Conservation (phyloP, 2,329 filamentous ascomycete genomes). For the Gnomoniopsis sp. region DNA sequence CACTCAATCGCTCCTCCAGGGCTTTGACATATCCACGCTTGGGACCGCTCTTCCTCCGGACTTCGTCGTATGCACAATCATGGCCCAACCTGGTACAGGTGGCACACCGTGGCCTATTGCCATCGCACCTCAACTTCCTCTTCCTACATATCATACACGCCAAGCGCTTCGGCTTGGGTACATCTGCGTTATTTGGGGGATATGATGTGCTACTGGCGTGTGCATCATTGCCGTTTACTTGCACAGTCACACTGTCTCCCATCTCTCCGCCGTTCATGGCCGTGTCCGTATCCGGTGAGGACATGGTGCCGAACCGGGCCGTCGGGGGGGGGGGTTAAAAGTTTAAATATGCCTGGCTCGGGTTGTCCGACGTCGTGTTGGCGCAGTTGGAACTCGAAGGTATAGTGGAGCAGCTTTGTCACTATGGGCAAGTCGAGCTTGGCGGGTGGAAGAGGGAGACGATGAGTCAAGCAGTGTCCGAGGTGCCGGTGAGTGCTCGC, state of each 20-base stretch:
- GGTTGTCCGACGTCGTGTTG: neutral
- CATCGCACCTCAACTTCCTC: constrained; percentile 88
- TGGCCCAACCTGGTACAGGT: constrained; percentile 86
- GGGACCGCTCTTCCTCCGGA: constrained; percentile 88
- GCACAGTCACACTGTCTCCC: constrained; percentile 17
- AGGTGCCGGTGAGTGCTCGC: neutral
- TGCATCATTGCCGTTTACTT: constrained; percentile 23
- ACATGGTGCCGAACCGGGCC: constrained; percentile 23
- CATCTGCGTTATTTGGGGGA: constrained; percentile 43
- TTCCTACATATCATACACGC: constrained; percentile 93
- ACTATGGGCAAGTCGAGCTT: neutral
- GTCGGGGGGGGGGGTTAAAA: neutral
- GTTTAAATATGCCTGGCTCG: neutral
- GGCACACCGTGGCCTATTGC: constrained; percentile 77
- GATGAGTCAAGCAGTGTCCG: neutral
- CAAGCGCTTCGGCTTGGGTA: constrained; percentile 84
- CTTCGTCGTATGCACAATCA: constrained; percentile 86
- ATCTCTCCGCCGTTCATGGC: constrained; percentile 21
- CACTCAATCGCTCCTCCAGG: constrained; percentile 87
- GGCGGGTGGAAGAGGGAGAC: neutral
- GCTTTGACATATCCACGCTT: constrained; percentile 95
- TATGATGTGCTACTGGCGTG: constrained; percentile 34
- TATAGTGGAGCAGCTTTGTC: neutral
- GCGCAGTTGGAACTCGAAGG: neutral
- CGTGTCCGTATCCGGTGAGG: constrained; percentile 37